Evolutionary conservation across 805 yeast genomes (phyloP), one percentile per base, ranked within the genome.

Genomic region (Spencermartinsiella europaea): DNA sequence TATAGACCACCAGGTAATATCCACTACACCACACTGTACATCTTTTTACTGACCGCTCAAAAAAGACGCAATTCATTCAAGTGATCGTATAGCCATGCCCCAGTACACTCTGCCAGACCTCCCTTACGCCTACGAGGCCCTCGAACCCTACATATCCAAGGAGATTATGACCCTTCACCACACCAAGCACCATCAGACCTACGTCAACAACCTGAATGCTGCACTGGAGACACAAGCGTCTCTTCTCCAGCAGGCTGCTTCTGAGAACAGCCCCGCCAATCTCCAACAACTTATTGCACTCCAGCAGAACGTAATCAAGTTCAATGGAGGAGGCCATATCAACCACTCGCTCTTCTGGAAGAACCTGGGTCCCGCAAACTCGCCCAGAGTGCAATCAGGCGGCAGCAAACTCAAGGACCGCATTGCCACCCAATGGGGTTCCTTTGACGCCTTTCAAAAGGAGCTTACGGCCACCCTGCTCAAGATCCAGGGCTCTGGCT

Each of bases 401-500:
- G 72, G 76, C 16, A 73, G 83, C 37, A 74, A 72, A 3, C 68
- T 85, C 34, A 73, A 71, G 36, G 66, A 75, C 56, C 80, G 80
- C 48, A 77, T 87, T 48, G 60, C 66, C 42, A 69, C 68, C 37
- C 81, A 85, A 63, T 86, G 75, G 61, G 95, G 95, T 34, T 74
- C 82, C 15, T 68, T 83, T 48, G 95, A 87, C 53, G 72, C 72
- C 46, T 73, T 87, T 68, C 78, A 80, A 50, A 55, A 69, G 34
- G 60, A 76, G 48, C 77, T 89, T 53, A 88, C 85, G 65, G 57
- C 75, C 17, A 75, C 78, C 59, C 71, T 87, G 58, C 90, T 93
- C 33, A 90, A 90, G 48, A 77, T 87, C 57, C 95, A 87, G 70
- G 96, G 96, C 64, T 82, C 93, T 3, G 96, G 96, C 40, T 87